A percentile compares a stretch with the other conserved stretches of the same genome.
Conservation (phyloP, 140 eudicot species). For the Flaveria floridana region DNA sequence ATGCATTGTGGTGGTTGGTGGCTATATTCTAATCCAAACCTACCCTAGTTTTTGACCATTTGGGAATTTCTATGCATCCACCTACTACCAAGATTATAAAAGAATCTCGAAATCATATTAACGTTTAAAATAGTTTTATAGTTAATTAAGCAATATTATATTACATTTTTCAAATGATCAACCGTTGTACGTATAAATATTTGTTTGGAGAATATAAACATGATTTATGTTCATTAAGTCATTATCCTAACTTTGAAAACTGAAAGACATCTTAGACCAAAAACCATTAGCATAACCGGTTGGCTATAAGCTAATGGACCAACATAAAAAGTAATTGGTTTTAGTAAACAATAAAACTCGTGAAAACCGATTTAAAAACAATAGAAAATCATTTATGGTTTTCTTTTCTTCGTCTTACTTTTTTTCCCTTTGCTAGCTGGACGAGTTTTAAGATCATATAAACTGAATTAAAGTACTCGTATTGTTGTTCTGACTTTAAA, state of each 20-base stretch:
- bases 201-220: background rate
- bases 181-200: background rate
- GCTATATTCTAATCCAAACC: conserved; percentile 23
- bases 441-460: background rate
- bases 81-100: conserved; percentile 23
- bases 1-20: conserved; percentile 26
- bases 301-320: background rate
- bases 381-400: background rate
- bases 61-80: conserved; percentile 23
- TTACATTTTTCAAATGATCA: background rate
- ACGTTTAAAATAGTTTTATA: background rate
- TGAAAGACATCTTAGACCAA: no score
- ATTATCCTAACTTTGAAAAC: no score
- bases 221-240: no score
- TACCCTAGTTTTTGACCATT: conserved; percentile 25
- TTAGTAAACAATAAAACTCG: background rate
- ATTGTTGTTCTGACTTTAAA: background rate
- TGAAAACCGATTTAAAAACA: background rate
- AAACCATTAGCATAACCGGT: background rate
- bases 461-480: background rate
- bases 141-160: conserved; percentile 3
- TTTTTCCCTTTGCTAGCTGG: background rate
- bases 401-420: background rate
- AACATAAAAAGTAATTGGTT: background rate
- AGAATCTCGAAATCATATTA: conserved; percentile 16